A percentile compares a stretch with the other conserved stretches of the same genome.
Evolutionary conservation across 495 filamentous ascomycete species (phyloP).

Genomic region (Aspergillus diversus): DNA sequence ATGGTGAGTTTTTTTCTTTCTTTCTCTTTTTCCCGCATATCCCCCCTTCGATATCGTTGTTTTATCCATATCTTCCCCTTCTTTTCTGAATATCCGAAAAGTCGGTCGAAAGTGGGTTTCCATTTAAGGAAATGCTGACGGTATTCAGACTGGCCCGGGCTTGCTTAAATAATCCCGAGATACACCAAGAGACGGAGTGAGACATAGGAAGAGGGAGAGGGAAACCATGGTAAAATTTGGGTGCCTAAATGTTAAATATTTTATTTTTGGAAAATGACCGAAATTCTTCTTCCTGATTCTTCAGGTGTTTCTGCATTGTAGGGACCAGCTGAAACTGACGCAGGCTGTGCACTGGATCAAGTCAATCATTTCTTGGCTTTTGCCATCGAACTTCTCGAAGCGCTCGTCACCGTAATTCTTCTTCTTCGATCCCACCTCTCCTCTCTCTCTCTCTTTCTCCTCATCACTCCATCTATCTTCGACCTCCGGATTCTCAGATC

Average conservation of each 20-base stretch:
- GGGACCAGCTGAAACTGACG: constrained; percentile 20
- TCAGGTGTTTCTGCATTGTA: neutral
- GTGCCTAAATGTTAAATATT: constrained; percentile 7
- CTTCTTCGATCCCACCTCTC: constrained; percentile 2
- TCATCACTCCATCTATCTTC: constrained; percentile 4
- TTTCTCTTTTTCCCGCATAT: neutral
- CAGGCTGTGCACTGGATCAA: constrained; percentile 13
- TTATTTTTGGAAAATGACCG: neutral
- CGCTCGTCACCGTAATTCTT: constrained; percentile 6
- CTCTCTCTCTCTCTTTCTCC: neutral
- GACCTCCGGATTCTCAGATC: neutral
- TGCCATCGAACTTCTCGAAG: neutral
- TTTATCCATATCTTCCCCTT: neutral
- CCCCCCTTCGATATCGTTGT: neutral
- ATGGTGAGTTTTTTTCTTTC: constrained; percentile 54
- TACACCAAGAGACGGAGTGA: neutral
- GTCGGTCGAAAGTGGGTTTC: neutral
- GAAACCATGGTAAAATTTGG: neutral
- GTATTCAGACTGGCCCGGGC: constrained; percentile 36
- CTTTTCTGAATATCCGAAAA: no score
- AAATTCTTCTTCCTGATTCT: neutral
- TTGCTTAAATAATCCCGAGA: constrained; percentile 17
- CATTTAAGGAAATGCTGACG: constrained; percentile 20
- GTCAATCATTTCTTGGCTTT: constrained; percentile 14
- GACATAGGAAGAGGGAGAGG: neutral